Conservation (phyloP, 2,329 filamentous ascomycete species). For the Hypoxylon sp. region DNA sequence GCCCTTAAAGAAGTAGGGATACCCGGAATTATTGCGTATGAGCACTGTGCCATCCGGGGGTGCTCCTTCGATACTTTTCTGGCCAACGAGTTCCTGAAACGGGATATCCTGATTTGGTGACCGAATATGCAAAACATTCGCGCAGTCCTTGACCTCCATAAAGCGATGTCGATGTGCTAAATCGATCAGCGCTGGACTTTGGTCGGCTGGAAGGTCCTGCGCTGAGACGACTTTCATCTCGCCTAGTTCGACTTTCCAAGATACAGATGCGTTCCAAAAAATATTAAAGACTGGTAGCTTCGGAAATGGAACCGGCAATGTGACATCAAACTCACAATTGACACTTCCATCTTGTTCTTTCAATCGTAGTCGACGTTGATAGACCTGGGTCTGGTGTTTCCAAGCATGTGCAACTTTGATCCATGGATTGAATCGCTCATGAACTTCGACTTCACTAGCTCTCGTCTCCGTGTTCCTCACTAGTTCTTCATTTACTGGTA, state of each 20-base stretch:
- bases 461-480: slow-evolving; percentile 51
- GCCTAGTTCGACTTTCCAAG: slow-evolving; percentile 51
- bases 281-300: slow-evolving; percentile 49
- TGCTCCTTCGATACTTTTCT: slow-evolving; percentile 23
- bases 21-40: slow-evolving; percentile 50
- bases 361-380: slow-evolving; percentile 47
- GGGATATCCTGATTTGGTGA: slow-evolving; percentile 35
- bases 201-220: slow-evolving; percentile 46
- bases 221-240: slow-evolving; percentile 17
- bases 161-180: slow-evolving; percentile 58
- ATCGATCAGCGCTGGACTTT: slow-evolving; percentile 56
- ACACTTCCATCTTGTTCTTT: slow-evolving; percentile 45
- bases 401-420: slow-evolving; percentile 53
- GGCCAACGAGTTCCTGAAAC: slow-evolving; percentile 36
- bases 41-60: slow-evolving; percentile 47
- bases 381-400: slow-evolving; percentile 47
- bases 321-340: slow-evolving; percentile 52
- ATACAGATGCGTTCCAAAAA: slow-evolving; percentile 49
- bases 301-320: slow-evolving; percentile 55
- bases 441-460: slow-evolving; percentile 48
- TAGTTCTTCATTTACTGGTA: slow-evolving; percentile 66
- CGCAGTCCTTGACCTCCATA: slow-evolving; percentile 49
- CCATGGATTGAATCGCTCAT: slow-evolving; percentile 59
- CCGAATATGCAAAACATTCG: slow-evolving; percentile 56
- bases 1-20: slow-evolving; percentile 54